These are phyloP conservation scores for Fusarium avenaceum DNA, from an alignment of 2,329 filamentous ascomycete species.

Conservation along the genomic window DNA sequence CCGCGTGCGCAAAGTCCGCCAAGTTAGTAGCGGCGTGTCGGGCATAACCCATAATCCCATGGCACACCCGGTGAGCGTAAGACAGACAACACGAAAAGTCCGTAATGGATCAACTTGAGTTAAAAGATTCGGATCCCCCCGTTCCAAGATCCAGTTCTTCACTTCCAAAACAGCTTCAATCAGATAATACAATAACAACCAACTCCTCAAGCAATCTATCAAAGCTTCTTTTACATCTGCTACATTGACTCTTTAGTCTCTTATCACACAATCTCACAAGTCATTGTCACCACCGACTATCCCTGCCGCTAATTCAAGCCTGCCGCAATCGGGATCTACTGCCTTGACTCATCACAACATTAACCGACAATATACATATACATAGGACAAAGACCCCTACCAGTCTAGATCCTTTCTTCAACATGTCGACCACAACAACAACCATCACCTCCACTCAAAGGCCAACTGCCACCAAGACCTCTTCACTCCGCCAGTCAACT, in stretches of 20 bases:
- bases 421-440: slow-evolving; percentile 51
- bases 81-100: slow-evolving; percentile 45
- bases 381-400: slow-evolving; percentile 44
- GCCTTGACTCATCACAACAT: slow-evolving; percentile 49
- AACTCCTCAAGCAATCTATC: slow-evolving; percentile 3
- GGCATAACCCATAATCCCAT: slow-evolving; percentile 49
- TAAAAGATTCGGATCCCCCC: slow-evolving; percentile 48
- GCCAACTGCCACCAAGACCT: slow-evolving; percentile 47
- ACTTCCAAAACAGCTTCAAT: slow-evolving; percentile 28
- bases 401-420: slow-evolving; percentile 37
- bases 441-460: slow-evolving; percentile 43
- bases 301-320: slow-evolving; percentile 49
- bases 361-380: slow-evolving; percentile 46
- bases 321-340: slow-evolving; percentile 50
- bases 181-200: slow-evolving; percentile 22
- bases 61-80: slow-evolving; percentile 33
- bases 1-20: slow-evolving; percentile 53
- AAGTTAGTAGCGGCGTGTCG: slow-evolving; percentile 40
- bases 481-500: slow-evolving; percentile 52
- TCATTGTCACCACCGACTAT: slow-evolving; percentile 50
- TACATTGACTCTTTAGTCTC: slow-evolving; percentile 35
- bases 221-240: slow-evolving; percentile 25
- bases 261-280: slow-evolving; percentile 50
- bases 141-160: slow-evolving; percentile 16
- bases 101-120: slow-evolving; percentile 45